Evolutionary conservation across 2,329 filamentous ascomycete genomes (phyloP), one percentile per base, ranked within the genome.

Genomic region (Aspergillus tubingensis): DNA sequence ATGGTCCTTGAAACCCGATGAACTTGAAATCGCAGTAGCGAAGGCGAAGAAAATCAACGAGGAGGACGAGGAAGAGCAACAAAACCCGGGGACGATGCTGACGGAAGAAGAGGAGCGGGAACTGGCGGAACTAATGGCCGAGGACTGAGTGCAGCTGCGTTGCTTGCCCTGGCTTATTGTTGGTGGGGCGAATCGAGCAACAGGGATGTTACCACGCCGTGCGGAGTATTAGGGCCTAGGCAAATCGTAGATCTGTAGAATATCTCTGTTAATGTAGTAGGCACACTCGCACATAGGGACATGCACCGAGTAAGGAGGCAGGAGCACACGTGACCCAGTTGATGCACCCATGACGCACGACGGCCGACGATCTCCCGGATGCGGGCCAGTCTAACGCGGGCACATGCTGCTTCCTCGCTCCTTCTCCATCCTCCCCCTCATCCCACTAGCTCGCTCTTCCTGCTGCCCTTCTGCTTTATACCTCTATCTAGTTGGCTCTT

Each of bases 51-150:
- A 75, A 44, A 69, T 79, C 27, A 75, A 80, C 58, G 75, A 79
- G 48, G 79, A 79, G 59, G 76, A 81, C 54, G 77, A 80, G 49
- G 81, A 82, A 53, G 72, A 80, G 54, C 76, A 79, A 55, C 76
- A 80, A 30, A 75, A 80, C 60, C 63, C 79, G 55, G 83, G 84
- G 57, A 79, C 81, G 5, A 74, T 80, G 71, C 79, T 97, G 76
- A 96, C 92, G 5, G 89, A 86, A 11, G 94, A 98, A 68, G 95
- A 99, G 75, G 94, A 98, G 76, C 89, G 90, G 4, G 95, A 98
- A 76, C 81, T 99, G 65, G 93, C 92, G 13, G 95, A 93, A 65
- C 78, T 99, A 73, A 91, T 99, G 91, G 91, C 88, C 59, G 88
- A 91, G 63, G 83, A 85, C 58, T 72, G 63, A 67, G 8, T 21